Percentiles rank a stretch among this genome's conserved stretches.
Evolutionary conservation across 257 asterid species (phyloP).

Genomic region (Fraxinus pennsylvanica): DNA sequence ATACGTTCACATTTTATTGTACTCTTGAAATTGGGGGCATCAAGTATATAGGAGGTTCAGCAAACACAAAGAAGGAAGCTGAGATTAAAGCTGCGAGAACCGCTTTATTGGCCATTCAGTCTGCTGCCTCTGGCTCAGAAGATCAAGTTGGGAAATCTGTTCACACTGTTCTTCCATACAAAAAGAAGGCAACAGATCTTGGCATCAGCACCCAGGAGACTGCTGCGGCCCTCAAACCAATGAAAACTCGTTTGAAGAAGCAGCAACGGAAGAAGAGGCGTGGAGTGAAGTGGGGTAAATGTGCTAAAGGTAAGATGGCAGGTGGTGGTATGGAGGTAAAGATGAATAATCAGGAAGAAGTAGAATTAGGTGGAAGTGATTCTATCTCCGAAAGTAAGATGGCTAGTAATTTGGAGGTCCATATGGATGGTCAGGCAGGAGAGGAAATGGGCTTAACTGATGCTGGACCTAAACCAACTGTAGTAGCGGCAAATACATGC

Average conservation of each 20-base stretch:
- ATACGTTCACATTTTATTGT: constrained; percentile 46
- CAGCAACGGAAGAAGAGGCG: constrained; percentile 42
- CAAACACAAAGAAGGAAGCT: constrained; percentile 85
- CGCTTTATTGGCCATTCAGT: constrained; percentile 83
- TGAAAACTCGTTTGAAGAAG: constrained; percentile 58
- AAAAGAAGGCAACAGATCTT: constrained; percentile 54
- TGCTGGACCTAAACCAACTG: background rate
- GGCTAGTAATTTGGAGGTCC: constrained; percentile 13
- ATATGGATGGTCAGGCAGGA: constrained; percentile 17
- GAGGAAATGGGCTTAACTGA: constrained; percentile 3
- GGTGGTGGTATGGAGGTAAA: constrained; percentile 26
- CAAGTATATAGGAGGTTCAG: constrained; percentile 76
- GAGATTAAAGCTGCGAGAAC: constrained; percentile 95
- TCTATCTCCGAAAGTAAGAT: constrained; percentile 15
- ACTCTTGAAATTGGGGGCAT: constrained; percentile 76
- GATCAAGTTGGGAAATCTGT: constrained; percentile 37
- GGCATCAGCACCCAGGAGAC: constrained; percentile 54
- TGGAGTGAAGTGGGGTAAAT: constrained; percentile 22
- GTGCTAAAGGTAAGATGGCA: constrained; percentile 19
- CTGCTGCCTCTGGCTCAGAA: constrained; percentile 40
- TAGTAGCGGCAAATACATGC: background rate
- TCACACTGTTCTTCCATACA: constrained; percentile 76
- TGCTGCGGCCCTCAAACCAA: constrained; percentile 59
- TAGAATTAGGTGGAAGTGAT: constrained; percentile 16
- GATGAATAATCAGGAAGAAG: constrained; percentile 27